Base-by-base conservation (phyloP, 2,329 filamentous ascomycete genomes). In the Cytospora chrysosperma region DNA sequence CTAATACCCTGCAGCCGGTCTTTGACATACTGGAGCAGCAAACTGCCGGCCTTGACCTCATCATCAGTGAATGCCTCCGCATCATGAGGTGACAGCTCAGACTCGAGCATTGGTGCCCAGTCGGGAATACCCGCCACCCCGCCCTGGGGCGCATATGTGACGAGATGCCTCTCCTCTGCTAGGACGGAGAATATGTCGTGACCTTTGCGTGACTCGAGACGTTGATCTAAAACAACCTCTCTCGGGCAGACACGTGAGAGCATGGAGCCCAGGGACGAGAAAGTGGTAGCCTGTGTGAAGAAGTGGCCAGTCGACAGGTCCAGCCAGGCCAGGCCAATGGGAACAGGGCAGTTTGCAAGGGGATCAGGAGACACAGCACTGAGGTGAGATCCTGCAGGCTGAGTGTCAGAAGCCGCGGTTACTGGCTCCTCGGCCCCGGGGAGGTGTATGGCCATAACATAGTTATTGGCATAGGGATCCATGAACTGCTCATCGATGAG, bases 401-500 rank as follows among this genome's bases (percentile, higher is more conserved):
- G 3, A 51, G 40, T 34, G 19, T 37, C 40, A 30, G 34, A 30
- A 49, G 59, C 51, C 51, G 59, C 40, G 54, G 51, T 21, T 28
- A 32, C 53, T 24, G 55, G 15, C n/a, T 8, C 9, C 40, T 56
- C 37, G 34, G 32, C 53, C 61, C 32, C 49, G 50, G 69, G 68
- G 30, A 90, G 74, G 72, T 96, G 86, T 55, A 98, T 84, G 43
- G 91, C 89, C 73, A 98, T 85, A 37, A 98, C 82, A 74, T 94
- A 99, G 74, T 97, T 98, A 76, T 95, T 97, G 70, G 91, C 88
- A 73, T 91, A 94, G 1, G 93, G 92, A 73, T 98, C 92, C 81
- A 99, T 93, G 75, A 98, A 99, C 70, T 93, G 93, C 77, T 99
- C 95, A 75, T 99, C 95, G 68, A 99, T 97, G 60, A 99, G 81